Conservation (phyloP, 2,329 filamentous ascomycete species). For the Juglanconis sp. region DNA sequence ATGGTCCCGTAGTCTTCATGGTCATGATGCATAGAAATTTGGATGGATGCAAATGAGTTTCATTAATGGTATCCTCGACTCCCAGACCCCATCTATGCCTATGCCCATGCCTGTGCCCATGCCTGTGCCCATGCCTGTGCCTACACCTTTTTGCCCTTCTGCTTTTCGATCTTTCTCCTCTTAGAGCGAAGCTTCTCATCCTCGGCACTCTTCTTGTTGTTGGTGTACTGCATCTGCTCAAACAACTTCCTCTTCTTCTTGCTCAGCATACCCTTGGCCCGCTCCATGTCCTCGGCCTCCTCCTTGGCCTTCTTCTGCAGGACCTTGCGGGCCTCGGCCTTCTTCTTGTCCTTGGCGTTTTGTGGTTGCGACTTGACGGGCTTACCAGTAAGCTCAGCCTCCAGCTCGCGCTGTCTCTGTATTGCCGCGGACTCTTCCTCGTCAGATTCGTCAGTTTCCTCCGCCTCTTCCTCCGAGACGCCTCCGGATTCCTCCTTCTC, state of each 20-base stretch:
- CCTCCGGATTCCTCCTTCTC: conserved; percentile 46
- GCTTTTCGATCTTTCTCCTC: conserved; percentile 83
- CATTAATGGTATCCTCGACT: conserved; percentile 18
- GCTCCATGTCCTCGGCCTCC: conserved; percentile 84
- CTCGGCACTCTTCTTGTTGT: conserved; percentile 88
- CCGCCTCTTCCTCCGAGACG: conserved; percentile 44
- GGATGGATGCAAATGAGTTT: not conserved
- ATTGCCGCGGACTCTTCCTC: conserved; percentile 60
- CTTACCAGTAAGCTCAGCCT: conserved; percentile 82
- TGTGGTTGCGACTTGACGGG: conserved; percentile 48
- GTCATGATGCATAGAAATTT: too few species aligned
- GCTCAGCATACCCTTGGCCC: conserved; percentile 96
- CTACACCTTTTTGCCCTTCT: conserved; percentile 40
- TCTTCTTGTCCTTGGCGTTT: conserved; percentile 58
- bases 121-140: conserved; percentile 17
- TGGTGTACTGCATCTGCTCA: conserved; percentile 96
- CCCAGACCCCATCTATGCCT: conserved; percentile 22
- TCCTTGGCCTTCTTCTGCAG: conserved; percentile 67
- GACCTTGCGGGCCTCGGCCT: conserved; percentile 68
- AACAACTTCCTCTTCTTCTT: conserved; percentile 97
- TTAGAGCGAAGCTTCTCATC: conserved; percentile 84
- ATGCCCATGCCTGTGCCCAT: conserved; percentile 24
- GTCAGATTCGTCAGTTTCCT: conserved; percentile 46
- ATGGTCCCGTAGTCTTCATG: too few species aligned
- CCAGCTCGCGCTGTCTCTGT: conserved; percentile 83